phyloP scores from a whole-genome alignment of 805 yeast species.

The Grigorovia transvaalensis region DNA sequence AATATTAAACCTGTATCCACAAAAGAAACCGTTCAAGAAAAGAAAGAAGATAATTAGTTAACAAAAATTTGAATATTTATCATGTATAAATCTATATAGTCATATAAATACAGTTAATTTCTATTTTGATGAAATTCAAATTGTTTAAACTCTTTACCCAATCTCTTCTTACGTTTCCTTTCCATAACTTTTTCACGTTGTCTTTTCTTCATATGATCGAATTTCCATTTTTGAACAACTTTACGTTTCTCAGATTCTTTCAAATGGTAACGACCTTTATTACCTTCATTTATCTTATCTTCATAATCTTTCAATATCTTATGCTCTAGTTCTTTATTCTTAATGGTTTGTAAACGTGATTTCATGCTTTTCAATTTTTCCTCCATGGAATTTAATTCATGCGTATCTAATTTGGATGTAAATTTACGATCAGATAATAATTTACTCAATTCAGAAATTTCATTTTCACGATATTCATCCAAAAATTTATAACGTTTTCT shows the following conservation, averaged over 20 bases:
- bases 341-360: slow-evolving; percentile 57
- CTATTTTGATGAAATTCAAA: slow-evolving; percentile 31
- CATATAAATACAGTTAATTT: neutral
- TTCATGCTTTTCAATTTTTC: slow-evolving; percentile 50
- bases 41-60: neutral
- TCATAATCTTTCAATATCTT: slow-evolving; percentile 54
- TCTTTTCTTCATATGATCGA: slow-evolving; percentile 56
- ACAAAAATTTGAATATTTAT: neutral
- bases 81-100: no score
- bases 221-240: slow-evolving; percentile 66
- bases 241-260: slow-evolving; percentile 64
- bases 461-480: slow-evolving; percentile 74
- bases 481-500: slow-evolving; percentile 75
- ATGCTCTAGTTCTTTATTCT: slow-evolving; percentile 64
- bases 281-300: slow-evolving; percentile 41
- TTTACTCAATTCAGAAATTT: slow-evolving; percentile 48
- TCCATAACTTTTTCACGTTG: slow-evolving; percentile 78
- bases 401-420: slow-evolving; percentile 31
- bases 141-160: slow-evolving; percentile 66
- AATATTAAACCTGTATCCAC: slow-evolving; percentile 9
- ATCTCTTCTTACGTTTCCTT: slow-evolving; percentile 75
- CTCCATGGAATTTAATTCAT: slow-evolving; percentile 44
- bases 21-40: neutral
- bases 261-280: slow-evolving; percentile 44
- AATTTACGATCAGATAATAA: slow-evolving; percentile 45